phyloP scores from a whole-genome alignment of 257 asterid species.

The Eustoma russellianum region DNA sequence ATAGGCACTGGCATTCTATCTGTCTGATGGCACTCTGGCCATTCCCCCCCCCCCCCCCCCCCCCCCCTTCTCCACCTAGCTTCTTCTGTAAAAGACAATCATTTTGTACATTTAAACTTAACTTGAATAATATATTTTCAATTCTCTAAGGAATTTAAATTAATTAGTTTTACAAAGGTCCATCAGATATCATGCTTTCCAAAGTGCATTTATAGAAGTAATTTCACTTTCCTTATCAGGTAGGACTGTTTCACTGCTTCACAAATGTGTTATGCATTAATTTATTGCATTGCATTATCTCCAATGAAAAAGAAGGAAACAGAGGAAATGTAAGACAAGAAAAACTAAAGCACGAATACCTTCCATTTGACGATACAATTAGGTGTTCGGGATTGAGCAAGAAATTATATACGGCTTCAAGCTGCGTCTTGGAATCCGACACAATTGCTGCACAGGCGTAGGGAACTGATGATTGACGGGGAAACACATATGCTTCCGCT shows the following conservation, averaged over 20 bases:
- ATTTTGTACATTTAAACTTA: too few relatives aligned
- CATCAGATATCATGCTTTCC: not conserved
- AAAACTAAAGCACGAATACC: conserved; percentile 23
- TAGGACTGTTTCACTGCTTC: not conserved
- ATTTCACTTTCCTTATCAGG: too few relatives aligned
- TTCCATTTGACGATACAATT: conserved; percentile 48
- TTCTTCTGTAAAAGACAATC: too few relatives aligned
- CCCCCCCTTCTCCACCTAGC: too few relatives aligned
- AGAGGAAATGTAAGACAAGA: not conserved
- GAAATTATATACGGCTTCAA: conserved; percentile 27
- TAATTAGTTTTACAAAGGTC: not conserved
- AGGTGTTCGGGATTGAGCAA: conserved; percentile 36
- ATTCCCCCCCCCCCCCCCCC: too few relatives aligned
- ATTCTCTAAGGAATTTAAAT: too few relatives aligned
- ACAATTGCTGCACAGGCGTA: conserved; percentile 38
- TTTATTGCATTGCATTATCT: not conserved
- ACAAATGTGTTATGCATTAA: not conserved
- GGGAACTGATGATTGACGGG: conserved; percentile 24
- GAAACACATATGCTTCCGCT: conserved; percentile 38
- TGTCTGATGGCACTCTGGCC: too few relatives aligned
- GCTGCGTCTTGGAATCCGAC: conserved; percentile 28
- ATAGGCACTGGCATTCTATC: too few relatives aligned
- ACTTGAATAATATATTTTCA: too few relatives aligned
- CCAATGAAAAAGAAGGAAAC: not conserved
- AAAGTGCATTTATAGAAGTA: not conserved